Base-by-base conservation (phyloP, 805 yeast species). In the Wickerhamomyces subpelliculosus region DNA sequence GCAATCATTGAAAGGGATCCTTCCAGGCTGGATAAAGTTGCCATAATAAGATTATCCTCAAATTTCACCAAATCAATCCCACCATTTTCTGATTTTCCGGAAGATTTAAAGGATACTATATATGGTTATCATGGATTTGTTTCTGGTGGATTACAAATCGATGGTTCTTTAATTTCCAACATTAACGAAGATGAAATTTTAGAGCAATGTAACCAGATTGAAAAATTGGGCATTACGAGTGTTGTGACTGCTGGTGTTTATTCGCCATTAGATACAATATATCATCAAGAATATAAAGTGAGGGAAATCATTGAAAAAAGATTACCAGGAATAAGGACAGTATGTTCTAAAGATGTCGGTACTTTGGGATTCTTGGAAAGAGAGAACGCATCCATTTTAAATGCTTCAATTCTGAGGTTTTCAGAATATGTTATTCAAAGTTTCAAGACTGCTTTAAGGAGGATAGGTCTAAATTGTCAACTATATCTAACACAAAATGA, bases 401-500 rank as follows among this genome's bases (percentile, higher is more conserved):
- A 68, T 45, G 72, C 72, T 21, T 51, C 70, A 1, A 65, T 65
- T 34, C 46, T 61, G 38, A 38, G 51, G n/a, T 68, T 68, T 49
- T 72, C 71, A 6, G 56, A 51, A 25, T 61, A 60, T 39, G 63
- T 65, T 28, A 60, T 67, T 21, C 34, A 48, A 4, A 61, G 69
- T 2, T 70, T 68, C 46, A 51, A 57, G 19, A 34, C 48, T 26
- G 70, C 75, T 0, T 49, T 66, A 11, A 50, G 47, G 34, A 48
- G 46, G 7, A 41, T 64, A 13, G 69, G 69, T 0, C 43, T 69
- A 8, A 35, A 45, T 8, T 62, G 70, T 47, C 67, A 70, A 4
- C 55, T 70, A 2, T 51, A 67, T 8, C 40, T 65, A 29, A 67
- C 73, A 9, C 75, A 70, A 48, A 71, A 71, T 46, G 74, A 71